A percentile compares a stretch with the other conserved stretches of the same genome.
Evolutionary conservation across 768 basidiomycete genomes (phyloP).

Genomic region (Panaeolus cyanescens): DNA sequence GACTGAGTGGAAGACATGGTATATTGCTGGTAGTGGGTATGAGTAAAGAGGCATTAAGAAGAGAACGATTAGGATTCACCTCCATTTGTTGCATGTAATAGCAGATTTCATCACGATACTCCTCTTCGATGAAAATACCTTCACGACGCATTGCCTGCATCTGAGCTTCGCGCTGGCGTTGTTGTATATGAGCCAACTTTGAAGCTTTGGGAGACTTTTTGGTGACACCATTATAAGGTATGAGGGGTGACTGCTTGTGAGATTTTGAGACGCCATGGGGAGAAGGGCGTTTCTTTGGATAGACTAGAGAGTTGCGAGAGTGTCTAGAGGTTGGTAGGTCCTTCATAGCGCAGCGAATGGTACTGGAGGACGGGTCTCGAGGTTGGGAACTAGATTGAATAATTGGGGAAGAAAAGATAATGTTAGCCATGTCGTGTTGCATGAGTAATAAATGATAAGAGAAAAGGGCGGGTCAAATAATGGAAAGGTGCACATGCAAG

Average conservation of each 20-base stretch:
- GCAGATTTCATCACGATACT: constrained; percentile 92
- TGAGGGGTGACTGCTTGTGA: constrained; percentile 55
- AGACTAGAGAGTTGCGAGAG: constrained; percentile 64
- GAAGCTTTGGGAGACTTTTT: constrained; percentile 69
- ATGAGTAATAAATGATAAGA: constrained; percentile 21
- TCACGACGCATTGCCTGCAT: constrained; percentile 69
- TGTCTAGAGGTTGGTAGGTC: constrained; percentile 65
- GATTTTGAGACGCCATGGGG: constrained; percentile 76
- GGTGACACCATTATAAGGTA: constrained; percentile 47
- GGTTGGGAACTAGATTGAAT: constrained; percentile 40
- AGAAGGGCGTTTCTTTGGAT: constrained; percentile 86
- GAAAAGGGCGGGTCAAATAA: constrained; percentile 18
- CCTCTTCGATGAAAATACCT: constrained; percentile 86
- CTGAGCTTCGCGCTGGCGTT: constrained; percentile 71
- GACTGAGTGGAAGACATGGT: constrained; percentile 93
- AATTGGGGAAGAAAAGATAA: constrained; percentile 23
- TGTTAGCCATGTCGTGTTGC: constrained; percentile 25
- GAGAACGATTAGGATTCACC: constrained; percentile 53
- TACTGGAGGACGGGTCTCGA: constrained; percentile 43
- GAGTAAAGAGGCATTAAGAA: constrained; percentile 17
- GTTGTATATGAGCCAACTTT: constrained; percentile 59
- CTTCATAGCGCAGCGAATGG: constrained; percentile 68
- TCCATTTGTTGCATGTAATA: constrained; percentile 98
- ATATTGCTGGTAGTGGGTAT: constrained; percentile 50
- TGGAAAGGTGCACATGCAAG: constrained; percentile 5